Conservation (phyloP, 495 filamentous ascomycete genomes). For the Penicillium crystallinum region DNA sequence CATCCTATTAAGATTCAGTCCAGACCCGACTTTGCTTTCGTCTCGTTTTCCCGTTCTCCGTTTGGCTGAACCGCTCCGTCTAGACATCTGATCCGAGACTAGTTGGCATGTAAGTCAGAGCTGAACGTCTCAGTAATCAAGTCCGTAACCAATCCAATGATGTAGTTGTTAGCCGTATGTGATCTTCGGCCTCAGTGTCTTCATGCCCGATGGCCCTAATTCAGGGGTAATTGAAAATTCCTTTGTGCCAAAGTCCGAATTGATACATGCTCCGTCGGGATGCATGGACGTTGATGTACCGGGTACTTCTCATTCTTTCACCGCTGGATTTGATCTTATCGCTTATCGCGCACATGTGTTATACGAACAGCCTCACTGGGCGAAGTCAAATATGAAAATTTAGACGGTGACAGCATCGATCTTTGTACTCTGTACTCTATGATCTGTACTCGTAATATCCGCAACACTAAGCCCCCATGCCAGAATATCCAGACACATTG, state of each 20-base stretch:
- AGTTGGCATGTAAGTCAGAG: neutral
- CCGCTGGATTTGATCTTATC: constrained; percentile 19
- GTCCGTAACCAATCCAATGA: neutral
- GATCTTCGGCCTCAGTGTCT: neutral
- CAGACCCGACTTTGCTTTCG: too few relatives aligned
- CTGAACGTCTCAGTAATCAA: neutral
- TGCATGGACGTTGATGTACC: too few relatives aligned
- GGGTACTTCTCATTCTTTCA: constrained; percentile 1
- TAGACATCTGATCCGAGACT: neutral
- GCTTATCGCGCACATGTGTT: constrained; percentile 17
- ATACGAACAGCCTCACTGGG: neutral
- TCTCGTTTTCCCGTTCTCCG: neutral
- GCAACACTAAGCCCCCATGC: too few relatives aligned
- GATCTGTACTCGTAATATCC: too few relatives aligned
- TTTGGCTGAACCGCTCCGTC: neutral
- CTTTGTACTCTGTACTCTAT: too few relatives aligned
- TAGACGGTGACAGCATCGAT: neutral
- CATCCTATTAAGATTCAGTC: neutral
- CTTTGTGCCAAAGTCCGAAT: neutral
- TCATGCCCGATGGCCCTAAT: neutral
- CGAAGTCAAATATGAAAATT: neutral
- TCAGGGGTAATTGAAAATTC: neutral
- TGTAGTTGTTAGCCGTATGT: too few relatives aligned
- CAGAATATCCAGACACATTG: too few relatives aligned
- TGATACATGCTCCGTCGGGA: too few relatives aligned